Evolutionary conservation across 208 protist genomes (phyloP), one percentile per base, ranked within the genome.

Genomic region (Acanthamoeba triangularis): DNA sequence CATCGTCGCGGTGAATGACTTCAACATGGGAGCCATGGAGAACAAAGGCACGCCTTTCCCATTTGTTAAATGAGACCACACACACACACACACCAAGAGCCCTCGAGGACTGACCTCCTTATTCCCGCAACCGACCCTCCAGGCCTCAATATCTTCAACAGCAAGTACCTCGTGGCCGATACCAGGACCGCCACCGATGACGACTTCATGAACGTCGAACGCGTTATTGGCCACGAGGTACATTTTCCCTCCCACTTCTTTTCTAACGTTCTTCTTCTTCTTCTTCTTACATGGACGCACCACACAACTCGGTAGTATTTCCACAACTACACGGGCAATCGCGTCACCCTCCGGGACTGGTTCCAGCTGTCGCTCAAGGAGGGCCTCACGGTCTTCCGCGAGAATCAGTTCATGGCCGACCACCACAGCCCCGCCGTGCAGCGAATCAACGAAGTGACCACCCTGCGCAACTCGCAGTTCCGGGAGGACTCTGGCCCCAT

Each of bases 281-380:
- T 28, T 28, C 23, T 28, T 63, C 56, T 63, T 28, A 28, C 20
- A 63, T 28, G 0, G 20, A 16, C 14, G 44, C 44, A 13, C 44
- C 44, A 47, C 44, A 47, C 44, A 4, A 47, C 44, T 30, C 67
- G 44, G 44, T 47, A 76, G 90, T 98, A 98, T 96, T 98, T 98
- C 93, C 97, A 98, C 96, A 98, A 98, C 93, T 98, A 96, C 96
- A 97, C 97, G 25, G 97, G 97, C 25, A 98, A 98, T 93, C 95
- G 97, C 35, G 97, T 98, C 8, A 98, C 97, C 35, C 96, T 94
- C 69, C 82, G 97, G 28, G 97, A 98, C 96, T 98, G 97, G 97
- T 98, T 98, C 95, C 97, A 97, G 95, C 97, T 98, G 20, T 96
- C 95, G 25, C 97, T 98, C 82, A 98, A 98, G 95, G 97, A 98